Evolutionary conservation across 2,329 filamentous ascomycete species (phyloP), one percentile per base, ranked within the genome.

Genomic region (Fusarium camptoceras): DNA sequence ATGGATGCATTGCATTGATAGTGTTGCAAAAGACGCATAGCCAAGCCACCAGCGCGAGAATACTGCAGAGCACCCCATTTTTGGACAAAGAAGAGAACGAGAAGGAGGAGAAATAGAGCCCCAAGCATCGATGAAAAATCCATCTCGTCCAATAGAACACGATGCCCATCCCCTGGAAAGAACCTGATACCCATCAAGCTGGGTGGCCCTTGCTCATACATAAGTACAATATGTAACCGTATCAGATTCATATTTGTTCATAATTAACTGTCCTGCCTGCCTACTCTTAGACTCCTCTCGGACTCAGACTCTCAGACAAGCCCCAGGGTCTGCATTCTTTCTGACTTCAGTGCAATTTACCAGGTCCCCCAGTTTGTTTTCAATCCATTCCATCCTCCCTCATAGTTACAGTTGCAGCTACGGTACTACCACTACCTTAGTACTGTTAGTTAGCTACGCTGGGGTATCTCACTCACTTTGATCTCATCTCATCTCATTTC

Each of bases 321-420:
- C 27, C 46, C 50, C 41, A 48, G 48, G 47, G 50, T 37, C 56
- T 68, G 43, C 68, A 70, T 71, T 70, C 68, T 64, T 65, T 66
- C 66, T 37, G 60, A 57, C 55, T 46, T 69, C 59, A 47, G 48
- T 58, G 55, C 49, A 71, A 71, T 71, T 44, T 66, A 71, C 64
- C 55, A 39, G 62, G 67, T 47, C 64, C 68, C 67, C 64, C 55
- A 47, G 49, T 37, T 42, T 53, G 49, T 42, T 53, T 68, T 66
- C 47, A 48, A 64, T 71, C 55, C 55, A 62, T 69, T 61, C 48
- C 37, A 37, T 53, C 34, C 34, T 53, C 49, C 49, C 49, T 53
- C 49, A 53, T n/a, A 22, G 8, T 15, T 42, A 37, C 48, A 58
- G 34, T 34, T 44, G 22, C 60, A 28, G 31, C 22, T 56, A 44